phyloP scores from a whole-genome alignment of 148 eudicot species.

The Polygonum aviculare region DNA sequence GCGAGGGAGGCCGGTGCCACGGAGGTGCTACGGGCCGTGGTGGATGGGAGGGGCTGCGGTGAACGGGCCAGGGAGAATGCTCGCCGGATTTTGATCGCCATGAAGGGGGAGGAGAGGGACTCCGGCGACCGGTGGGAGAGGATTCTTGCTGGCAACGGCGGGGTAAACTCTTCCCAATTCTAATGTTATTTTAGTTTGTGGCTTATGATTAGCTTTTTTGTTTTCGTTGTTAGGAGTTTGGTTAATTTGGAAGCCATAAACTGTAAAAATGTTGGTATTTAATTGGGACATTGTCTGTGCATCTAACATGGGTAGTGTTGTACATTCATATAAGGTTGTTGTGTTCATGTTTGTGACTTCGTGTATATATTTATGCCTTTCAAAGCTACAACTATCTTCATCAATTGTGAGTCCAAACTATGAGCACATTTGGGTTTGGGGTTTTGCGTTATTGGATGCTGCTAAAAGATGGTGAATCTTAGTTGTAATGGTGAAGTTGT shows the following conservation, averaged over 20 bases:
- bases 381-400: background rate
- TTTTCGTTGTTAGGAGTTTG: background rate
- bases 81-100: slow-evolving; percentile 34
- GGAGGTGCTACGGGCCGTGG: slow-evolving; percentile 69
- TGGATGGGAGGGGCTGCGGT: slow-evolving; percentile 42
- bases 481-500: background rate
- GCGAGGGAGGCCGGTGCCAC: slow-evolving; percentile 60
- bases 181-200: background rate
- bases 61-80: slow-evolving; percentile 77
- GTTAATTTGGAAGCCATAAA: background rate
- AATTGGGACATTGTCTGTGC: background rate
- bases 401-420: background rate
- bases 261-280: background rate
- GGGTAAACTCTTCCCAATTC: slow-evolving; percentile 8
- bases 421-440: background rate
- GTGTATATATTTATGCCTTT: background rate
- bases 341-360: background rate
- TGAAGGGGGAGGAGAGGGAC: slow-evolving; percentile 34
- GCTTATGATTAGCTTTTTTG: background rate
- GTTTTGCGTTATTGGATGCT: background rate
- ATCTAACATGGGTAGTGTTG: background rate
- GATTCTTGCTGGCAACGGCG: slow-evolving; percentile 41
- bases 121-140: slow-evolving; percentile 51
- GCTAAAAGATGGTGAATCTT: background rate
- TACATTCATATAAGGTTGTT: background rate